Conservation (phyloP, 805 yeast species). For the Pichia pseudocactophila region DNA sequence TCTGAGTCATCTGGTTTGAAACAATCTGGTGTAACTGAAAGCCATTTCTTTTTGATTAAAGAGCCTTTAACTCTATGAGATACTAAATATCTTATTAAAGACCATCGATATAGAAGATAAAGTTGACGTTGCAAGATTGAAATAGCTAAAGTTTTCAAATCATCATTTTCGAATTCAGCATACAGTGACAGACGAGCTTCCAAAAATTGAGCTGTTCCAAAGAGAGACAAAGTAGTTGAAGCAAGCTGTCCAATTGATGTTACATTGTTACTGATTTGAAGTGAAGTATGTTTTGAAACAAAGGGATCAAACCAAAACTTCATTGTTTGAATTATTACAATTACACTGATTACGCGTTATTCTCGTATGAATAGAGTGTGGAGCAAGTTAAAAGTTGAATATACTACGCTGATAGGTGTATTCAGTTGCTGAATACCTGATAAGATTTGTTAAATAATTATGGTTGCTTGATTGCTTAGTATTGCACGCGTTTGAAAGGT, state of each 20-base stretch:
- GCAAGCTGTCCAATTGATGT: background rate
- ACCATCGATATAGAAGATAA: background rate
- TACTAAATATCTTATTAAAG: background rate
- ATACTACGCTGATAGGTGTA: too few species aligned
- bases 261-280: background rate
- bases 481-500: too few species aligned
- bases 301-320: background rate
- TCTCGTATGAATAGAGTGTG: too few species aligned
- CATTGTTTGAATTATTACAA: too few species aligned
- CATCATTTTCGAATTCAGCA: background rate
- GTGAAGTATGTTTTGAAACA: background rate
- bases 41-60: background rate
- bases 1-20: conserved; percentile 1
- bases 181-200: conserved; percentile 1
- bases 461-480: too few species aligned
- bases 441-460: too few species aligned
- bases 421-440: too few species aligned
- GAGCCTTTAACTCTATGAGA: background rate
- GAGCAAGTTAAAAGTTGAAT: too few species aligned
- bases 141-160: background rate
- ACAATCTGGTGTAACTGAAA: background rate
- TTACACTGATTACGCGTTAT: too few species aligned
- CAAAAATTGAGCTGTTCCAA: conserved; percentile 2
- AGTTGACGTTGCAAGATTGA: conserved; percentile 1
- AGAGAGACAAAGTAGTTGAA: background rate